phyloP scores from a whole-genome alignment of 352 stramenopile species.

The Phytophthora rubi region DNA sequence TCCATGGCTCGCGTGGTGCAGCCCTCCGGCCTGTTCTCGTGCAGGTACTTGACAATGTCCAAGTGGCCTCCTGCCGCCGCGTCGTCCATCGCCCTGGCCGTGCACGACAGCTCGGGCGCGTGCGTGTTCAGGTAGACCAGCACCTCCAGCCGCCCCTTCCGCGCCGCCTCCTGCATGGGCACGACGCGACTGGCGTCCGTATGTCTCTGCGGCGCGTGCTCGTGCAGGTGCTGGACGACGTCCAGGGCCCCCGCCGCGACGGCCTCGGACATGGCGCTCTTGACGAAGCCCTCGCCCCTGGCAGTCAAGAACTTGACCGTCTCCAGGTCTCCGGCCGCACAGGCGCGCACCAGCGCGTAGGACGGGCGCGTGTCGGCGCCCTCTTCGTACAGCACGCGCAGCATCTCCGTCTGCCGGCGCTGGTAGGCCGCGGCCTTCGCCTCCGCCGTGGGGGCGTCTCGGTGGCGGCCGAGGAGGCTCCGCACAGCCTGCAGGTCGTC shows the following conservation, averaged over 20 bases:
- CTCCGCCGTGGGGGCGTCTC: conserved; percentile 39
- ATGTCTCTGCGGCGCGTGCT: conserved; percentile 46
- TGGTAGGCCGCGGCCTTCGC: conserved; percentile 60
- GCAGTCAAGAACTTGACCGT: conserved; percentile 55
- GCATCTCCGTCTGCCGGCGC: conserved; percentile 44
- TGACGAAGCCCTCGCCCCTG: conserved; percentile 59
- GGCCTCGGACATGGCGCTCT: conserved; percentile 57
- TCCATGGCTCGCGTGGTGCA: conserved; percentile 42
- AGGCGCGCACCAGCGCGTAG: conserved; percentile 54
- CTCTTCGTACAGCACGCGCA: conserved; percentile 67
- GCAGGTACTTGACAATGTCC: conserved; percentile 36
- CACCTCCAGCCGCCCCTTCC: conserved; percentile 40
- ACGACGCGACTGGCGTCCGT: conserved; percentile 56
- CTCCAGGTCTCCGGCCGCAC: conserved; percentile 49
- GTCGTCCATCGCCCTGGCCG: conserved; percentile 38
- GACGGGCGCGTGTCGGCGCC: conserved; percentile 42
- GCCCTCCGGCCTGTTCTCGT: conserved; percentile 36
- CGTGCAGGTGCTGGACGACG: conserved; percentile 58
- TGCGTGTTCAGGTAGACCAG: conserved; percentile 43
- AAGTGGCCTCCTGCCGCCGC: conserved; percentile 35
- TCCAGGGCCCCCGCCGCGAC: conserved; percentile 50
- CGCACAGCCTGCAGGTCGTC: conserved; percentile 40
- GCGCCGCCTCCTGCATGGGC: conserved; percentile 42
- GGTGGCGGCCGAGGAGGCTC: conserved; percentile 44
- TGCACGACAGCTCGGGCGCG: conserved; percentile 34